Conservation (phyloP, 768 basidiomycete species). For the Tulasnella sp. region DNA sequence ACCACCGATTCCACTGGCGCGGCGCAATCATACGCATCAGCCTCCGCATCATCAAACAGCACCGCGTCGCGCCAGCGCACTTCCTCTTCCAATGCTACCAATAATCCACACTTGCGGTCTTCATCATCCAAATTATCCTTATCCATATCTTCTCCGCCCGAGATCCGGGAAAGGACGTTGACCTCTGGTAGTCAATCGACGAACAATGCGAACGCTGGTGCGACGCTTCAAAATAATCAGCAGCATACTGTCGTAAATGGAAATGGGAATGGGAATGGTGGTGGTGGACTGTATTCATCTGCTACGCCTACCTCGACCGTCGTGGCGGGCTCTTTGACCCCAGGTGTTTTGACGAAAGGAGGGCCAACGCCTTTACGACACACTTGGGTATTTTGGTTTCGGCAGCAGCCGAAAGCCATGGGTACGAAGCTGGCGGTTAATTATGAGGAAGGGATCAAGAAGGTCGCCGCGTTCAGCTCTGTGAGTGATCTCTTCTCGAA, state of each 20-base stretch:
- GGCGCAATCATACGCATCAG: slow-evolving; percentile 19
- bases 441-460: slow-evolving; percentile 93
- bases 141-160: slow-evolving; percentile 46
- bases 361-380: slow-evolving; percentile 6
- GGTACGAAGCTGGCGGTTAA: slow-evolving; percentile 75
- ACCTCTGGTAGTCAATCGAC: neutral
- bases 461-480: slow-evolving; percentile 80
- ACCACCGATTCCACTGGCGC: slow-evolving; percentile 19
- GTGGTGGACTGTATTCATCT: neutral
- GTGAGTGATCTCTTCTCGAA: slow-evolving; percentile 33
- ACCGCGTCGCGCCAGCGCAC: slow-evolving; percentile 12
- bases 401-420: slow-evolving; percentile 69
- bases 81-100: slow-evolving; percentile 5
- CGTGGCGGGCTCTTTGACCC: neutral
- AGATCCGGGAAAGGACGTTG: slow-evolving; percentile 25
- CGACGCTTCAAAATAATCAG: neutral
- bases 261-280: neutral
- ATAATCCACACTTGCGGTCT: slow-evolving; percentile 32
- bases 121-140: slow-evolving; percentile 43
- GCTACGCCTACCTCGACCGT: neutral
- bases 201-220: neutral
- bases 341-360: neutral
- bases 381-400: slow-evolving; percentile 80
- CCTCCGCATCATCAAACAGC: slow-evolving; percentile 22
- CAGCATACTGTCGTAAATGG: neutral